These are phyloP conservation scores for Fusarium sp. DNA, from an alignment of 2,329 filamentous ascomycete genomes.

Conservation along the genomic window DNA sequence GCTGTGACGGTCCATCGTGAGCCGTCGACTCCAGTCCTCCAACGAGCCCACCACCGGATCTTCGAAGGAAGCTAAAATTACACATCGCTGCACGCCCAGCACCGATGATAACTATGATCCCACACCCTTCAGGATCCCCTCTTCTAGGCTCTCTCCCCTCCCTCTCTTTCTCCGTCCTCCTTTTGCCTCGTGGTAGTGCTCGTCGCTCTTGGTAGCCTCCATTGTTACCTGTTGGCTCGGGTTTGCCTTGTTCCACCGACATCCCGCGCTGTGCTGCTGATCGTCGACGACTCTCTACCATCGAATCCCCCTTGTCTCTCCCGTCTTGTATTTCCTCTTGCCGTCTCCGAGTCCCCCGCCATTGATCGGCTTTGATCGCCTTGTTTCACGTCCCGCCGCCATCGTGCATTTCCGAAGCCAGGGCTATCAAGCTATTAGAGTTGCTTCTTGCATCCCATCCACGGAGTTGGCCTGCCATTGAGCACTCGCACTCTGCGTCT, in stretches of 20 bases:
- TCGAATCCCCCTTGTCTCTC: slow-evolving; percentile 16
- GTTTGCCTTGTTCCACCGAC: slow-evolving; percentile 29
- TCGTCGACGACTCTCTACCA: slow-evolving; percentile 27
- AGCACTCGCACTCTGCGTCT: background rate
- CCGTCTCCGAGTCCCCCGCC: slow-evolving; percentile 21
- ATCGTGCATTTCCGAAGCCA: slow-evolving; percentile 16
- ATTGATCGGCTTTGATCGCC: slow-evolving; percentile 28
- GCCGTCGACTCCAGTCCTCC: slow-evolving; percentile 13
- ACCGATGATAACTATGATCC: slow-evolving; percentile 28
- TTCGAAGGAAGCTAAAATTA: slow-evolving; percentile 33
- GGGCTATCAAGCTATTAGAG: slow-evolving; percentile 16
- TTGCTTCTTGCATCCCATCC: slow-evolving; percentile 15
- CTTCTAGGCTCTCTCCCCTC: slow-evolving; percentile 11
- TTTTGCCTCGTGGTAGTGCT: slow-evolving; percentile 2
- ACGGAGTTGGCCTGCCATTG: background rate
- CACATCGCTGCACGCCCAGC: slow-evolving; percentile 23
- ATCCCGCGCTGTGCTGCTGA: slow-evolving; percentile 31
- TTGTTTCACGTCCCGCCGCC: slow-evolving; percentile 30
- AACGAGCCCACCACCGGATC: slow-evolving; percentile 37
- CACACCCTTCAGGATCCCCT: slow-evolving; percentile 29
- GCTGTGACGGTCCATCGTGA: slow-evolving; percentile 14
- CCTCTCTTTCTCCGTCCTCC: slow-evolving; percentile 15
- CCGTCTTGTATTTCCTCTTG: slow-evolving; percentile 23
- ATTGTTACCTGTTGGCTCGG: slow-evolving; percentile 12
- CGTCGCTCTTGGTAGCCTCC: slow-evolving; percentile 12